Conservation (phyloP, 164 flowering plant genomes). For the Euptelea pleiosperma region DNA sequence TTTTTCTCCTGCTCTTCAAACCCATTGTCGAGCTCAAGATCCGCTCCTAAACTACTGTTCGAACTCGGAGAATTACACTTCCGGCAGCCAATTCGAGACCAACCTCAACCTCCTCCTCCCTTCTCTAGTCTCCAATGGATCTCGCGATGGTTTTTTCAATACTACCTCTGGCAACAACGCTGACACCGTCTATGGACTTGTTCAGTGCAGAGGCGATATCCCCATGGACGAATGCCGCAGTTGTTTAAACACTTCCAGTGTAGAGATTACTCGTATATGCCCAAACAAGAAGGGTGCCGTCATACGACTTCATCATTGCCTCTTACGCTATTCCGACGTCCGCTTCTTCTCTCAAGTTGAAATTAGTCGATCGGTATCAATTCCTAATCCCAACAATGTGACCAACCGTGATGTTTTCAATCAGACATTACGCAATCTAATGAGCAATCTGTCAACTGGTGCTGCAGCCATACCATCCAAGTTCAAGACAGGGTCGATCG, state of each 20-base stretch:
- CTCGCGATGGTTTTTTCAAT: too few relatives aligned
- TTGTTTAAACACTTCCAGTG: slow-evolving; percentile 2
- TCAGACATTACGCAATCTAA: slow-evolving; percentile 4
- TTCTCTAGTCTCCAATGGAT: too few relatives aligned
- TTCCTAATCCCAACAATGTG: background rate
- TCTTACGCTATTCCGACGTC: slow-evolving; percentile 1
- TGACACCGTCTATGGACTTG: slow-evolving; percentile 2
- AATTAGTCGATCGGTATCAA: too few relatives aligned
- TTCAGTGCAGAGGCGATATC: slow-evolving; percentile 5
- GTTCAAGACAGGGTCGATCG: background rate
- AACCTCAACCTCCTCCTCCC: too few relatives aligned
- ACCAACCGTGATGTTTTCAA: background rate
- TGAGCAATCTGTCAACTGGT: background rate
- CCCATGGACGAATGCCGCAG: slow-evolving; percentile 2
- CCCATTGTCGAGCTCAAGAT: too few relatives aligned
- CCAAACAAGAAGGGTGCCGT: background rate
- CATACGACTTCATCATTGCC: background rate
- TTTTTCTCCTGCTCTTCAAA: too few relatives aligned
- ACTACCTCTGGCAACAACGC: too few relatives aligned
- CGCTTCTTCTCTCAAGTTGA: background rate
- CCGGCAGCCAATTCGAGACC: too few relatives aligned
- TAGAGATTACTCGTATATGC: background rate
- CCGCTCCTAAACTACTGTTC: too few relatives aligned
- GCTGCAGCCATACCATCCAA: slow-evolving; percentile 2
- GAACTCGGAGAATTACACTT: too few relatives aligned